phyloP scores from a whole-genome alignment of 1,139 yeast genomes.

The Pichia norvegensis region DNA sequence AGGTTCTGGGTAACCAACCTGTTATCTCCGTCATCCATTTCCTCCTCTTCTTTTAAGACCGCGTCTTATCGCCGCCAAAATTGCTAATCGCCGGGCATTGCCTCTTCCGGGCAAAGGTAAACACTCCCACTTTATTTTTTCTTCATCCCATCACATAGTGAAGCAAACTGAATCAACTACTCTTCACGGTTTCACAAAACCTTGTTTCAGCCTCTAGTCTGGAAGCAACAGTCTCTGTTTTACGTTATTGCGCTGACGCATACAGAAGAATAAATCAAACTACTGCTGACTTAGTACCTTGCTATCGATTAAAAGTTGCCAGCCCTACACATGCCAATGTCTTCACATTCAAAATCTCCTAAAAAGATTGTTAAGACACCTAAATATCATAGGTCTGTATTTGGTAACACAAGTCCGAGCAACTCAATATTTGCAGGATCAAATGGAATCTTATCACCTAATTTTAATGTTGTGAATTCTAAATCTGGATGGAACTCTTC shows the following conservation, averaged over 20 bases:
- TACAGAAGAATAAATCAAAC: neutral
- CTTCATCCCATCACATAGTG: neutral
- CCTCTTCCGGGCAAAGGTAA: constrained; percentile 5
- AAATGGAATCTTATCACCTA: constrained; percentile 27
- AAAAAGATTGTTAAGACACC: constrained; percentile 17
- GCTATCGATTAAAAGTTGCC: neutral
- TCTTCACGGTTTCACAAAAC: neutral
- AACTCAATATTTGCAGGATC: constrained; percentile 25
- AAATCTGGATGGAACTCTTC: constrained; percentile 27
- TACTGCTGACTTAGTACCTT: neutral
- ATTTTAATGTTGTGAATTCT: constrained; percentile 27
- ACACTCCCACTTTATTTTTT: neutral
- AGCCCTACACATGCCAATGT: neutral
- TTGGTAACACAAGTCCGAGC: constrained; percentile 27
- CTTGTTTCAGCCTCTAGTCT: neutral
- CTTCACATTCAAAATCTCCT: constrained; percentile 1
- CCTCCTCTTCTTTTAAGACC: neutral
- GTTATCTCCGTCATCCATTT: no score
- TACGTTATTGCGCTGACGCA: neutral
- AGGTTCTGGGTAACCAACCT: no score
- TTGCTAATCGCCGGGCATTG: neutral
- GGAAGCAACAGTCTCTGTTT: neutral
- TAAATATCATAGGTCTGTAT: constrained; percentile 23
- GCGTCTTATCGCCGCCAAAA: neutral
- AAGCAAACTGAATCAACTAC: neutral